Base-by-base conservation (phyloP, 192 early-diverging fungal genomes). In the Lobosporangium transversale region DNA sequence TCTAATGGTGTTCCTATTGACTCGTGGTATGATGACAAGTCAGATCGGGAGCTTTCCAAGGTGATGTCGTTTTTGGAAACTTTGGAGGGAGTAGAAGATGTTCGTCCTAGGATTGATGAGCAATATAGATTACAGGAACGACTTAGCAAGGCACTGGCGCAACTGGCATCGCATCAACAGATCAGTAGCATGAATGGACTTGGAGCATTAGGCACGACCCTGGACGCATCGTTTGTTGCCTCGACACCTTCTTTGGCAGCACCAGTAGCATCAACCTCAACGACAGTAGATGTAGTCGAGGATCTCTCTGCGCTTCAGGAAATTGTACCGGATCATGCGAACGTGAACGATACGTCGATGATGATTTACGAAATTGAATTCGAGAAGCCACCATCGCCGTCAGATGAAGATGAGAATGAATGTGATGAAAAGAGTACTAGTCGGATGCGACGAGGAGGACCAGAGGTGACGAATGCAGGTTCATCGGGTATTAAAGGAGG, bases 1-100 rank as follows among this genome's bases (percentile, higher is more conserved):
- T 85, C 85, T 23, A 92, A 92, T 52, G 90, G 90, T 3, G 84
- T 92, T 31, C 90, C 91, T 10, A 91, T 92, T 32, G 87, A 81
- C 58, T 86, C 82, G 60, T 92, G 90, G 90, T 92, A 92, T 53
- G 85, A 89, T 42, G 91, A 92, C 66, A 84, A 81, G 69, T 43
- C 55, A 29, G 91, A 92, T 58, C 59, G 76, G n/a, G 91, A 91
- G 81, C 81, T 92, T 52, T 54, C 78, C 51, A 80, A 76, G 18
- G 70, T 92, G 49, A 81, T 87, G 79, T 66, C 81, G 29, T 92
- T 92, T 62, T 50, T 92, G 33, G 80, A 90, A 48, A 79, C 83
- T 1, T 40, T 91, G 35, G 79, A 80, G 2, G 85, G 81, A 15
- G 84, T 79, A 2, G 88, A 90, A 14, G 90, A 92, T 66, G 90